Evolutionary conservation across 2,329 filamentous ascomycete genomes (phyloP), one percentile per base, ranked within the genome.

Genomic region (Beauveria asiatica): DNA sequence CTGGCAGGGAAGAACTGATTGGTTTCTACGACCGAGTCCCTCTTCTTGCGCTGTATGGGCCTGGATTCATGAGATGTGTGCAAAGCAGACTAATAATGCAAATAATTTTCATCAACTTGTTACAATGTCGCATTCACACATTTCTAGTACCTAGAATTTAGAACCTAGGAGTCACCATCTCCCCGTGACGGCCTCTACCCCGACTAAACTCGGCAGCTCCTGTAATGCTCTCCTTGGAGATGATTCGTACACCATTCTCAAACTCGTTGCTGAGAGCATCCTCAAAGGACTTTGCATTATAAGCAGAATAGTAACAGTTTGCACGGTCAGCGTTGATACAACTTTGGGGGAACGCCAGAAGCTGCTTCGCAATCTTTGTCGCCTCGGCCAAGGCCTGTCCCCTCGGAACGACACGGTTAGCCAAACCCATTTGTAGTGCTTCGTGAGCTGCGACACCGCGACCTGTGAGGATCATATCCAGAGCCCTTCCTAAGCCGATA

Each of bases 401-500:
- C 62, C 77, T 78, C 0, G 74, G 72, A 1, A 83, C 80, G 1
- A 83, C 75, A 0, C 80, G 71, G 65, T 78, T 83, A 8, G 76
- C 80, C 5, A 83, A 70, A 0, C 80, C 81, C 72, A 83, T 81
- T 1, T 66, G 57, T 30, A 81, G 63, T 1, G 80, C 80, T 64
- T 84, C 80, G 21, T 74, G 64, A 0, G 80, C 80, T 0, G 63
- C 63, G 0, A 83, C 78, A 0, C 73, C 65, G 1, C 80, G 69
- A 0, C 82, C 81, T 0, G 81, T 83, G 6, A 84, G 69, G 17
- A 83, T 80, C 76, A 84, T 79, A 67, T 83, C 81, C 59, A 83
- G 62, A 0, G 81, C 81, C 4, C 78, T 67, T 0, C 80, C 79
- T 1, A 84, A 69, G 0, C 81, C 81, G 23, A 84, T 68, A 46